Conservation (phyloP, 1,284 basidiomycete genomes). For the Athelia psychrophila region DNA sequence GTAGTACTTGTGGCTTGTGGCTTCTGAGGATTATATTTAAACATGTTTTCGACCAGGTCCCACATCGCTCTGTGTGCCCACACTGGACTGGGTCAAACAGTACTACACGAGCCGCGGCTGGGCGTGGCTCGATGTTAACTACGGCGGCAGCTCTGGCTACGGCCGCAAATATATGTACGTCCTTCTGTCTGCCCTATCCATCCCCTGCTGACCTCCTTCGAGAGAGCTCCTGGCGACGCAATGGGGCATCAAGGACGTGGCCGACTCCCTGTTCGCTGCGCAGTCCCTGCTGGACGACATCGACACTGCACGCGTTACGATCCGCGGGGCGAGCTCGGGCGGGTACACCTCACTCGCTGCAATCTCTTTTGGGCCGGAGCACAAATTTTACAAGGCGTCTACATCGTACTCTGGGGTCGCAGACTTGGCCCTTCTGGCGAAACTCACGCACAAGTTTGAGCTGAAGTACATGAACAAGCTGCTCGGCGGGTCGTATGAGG, state of each 20-base stretch:
- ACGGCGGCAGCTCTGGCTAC: constrained; percentile 67
- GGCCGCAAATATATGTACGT: constrained; percentile 53
- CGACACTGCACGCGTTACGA: constrained; percentile 54
- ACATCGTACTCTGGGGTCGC: constrained; percentile 54
- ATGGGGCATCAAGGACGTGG: constrained; percentile 68
- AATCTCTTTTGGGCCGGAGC: constrained; percentile 33
- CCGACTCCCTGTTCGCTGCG: constrained; percentile 56
- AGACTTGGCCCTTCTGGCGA: constrained; percentile 46
- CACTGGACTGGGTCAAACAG: constrained; percentile 49
- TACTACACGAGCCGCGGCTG: constrained; percentile 68
- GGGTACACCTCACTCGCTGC: constrained; percentile 59
- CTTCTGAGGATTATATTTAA: too few relatives aligned
- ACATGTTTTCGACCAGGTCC: constrained; percentile 35
- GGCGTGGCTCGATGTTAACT: constrained; percentile 69
- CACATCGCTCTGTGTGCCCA: constrained; percentile 42
- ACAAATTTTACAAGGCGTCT: constrained; percentile 42
- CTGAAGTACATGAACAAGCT: constrained; percentile 34
- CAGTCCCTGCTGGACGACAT: constrained; percentile 42
- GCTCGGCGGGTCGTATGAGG: constrained; percentile 48
- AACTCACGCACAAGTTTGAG: constrained; percentile 71
- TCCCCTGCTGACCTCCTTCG: constrained; percentile 6
- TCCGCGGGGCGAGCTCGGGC: constrained; percentile 60
- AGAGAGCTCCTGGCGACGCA: constrained; percentile 54
- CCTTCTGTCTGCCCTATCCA: neutral
- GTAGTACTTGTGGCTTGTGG: constrained; percentile 23